phyloP scores from a whole-genome alignment of 2,329 filamentous ascomycete genomes.

The Sporothrix protearum region DNA sequence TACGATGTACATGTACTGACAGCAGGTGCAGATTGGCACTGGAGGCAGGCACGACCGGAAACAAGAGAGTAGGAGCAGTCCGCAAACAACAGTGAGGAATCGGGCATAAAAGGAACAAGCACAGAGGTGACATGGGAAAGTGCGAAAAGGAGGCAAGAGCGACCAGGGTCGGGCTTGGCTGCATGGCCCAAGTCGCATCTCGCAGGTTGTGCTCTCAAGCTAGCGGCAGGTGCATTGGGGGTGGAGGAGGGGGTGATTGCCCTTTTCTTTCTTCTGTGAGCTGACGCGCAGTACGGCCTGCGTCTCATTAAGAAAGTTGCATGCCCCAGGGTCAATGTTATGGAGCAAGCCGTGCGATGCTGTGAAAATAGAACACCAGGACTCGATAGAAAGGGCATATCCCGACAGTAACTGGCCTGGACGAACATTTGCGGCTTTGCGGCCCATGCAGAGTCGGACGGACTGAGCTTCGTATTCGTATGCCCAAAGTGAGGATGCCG shows the following conservation, averaged over 20 bases:
- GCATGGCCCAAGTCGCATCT: slow-evolving; percentile 20
- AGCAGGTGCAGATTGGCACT: not conserved
- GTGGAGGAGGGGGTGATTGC: slow-evolving; percentile 7
- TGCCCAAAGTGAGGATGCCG: not conserved
- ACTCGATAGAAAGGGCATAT: not conserved
- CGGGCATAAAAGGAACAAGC: not conserved
- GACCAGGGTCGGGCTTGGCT: slow-evolving; percentile 19
- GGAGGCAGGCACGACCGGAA: not conserved
- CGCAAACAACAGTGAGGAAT: not conserved
- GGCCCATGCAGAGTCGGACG: slow-evolving; percentile 6
- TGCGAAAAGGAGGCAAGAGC: slow-evolving; percentile 8
- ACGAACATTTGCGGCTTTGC: slow-evolving; percentile 11
- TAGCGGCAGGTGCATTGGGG: slow-evolving; percentile 13
- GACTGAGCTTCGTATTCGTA: slow-evolving; percentile 7
- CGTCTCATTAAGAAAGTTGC: not conserved
- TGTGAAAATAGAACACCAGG: not conserved
- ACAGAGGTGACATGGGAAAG: not conserved
- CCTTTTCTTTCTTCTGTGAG: slow-evolving; percentile 16
- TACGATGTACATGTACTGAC: not conserved
- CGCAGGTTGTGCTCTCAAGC: slow-evolving; percentile 11
- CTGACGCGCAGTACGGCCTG: slow-evolving; percentile 15
- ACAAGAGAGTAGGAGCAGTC: not conserved
- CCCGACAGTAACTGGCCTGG: not conserved
- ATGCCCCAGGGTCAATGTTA: not conserved
- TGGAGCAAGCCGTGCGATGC: slow-evolving; percentile 12